These are phyloP conservation scores for Neonectria neomacrospora DNA, from an alignment of 2,329 filamentous ascomycete species.

Conservation along the genomic window DNA sequence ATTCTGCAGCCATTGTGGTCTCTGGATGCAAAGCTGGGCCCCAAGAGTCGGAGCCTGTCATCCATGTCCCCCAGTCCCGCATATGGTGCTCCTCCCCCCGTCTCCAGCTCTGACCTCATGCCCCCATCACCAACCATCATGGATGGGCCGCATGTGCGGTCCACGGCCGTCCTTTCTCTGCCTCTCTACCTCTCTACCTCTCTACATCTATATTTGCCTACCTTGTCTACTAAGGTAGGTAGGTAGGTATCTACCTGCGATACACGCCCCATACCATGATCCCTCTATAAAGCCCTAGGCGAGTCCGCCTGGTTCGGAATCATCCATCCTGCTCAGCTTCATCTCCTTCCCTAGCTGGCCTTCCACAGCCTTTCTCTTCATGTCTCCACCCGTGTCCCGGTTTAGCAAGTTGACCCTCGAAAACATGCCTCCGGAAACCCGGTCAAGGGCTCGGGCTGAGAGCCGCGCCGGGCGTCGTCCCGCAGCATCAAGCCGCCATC, in stretches of 20 bases:
- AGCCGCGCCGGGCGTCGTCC: conserved; percentile 24
- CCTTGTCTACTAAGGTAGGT: too few relatives aligned
- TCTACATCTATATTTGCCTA: neutral
- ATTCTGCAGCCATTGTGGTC: neutral
- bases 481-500: conserved; percentile 14
- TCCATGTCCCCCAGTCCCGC: conserved; percentile 9
- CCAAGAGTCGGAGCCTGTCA: neutral
- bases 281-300: conserved; percentile 36
- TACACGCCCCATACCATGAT: too few relatives aligned
- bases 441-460: conserved; percentile 28
- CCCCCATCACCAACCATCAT: conserved; percentile 32
- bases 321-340: conserved; percentile 3
- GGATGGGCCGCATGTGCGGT: conserved; percentile 33
- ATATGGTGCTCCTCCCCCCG: conserved; percentile 1
- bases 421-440: conserved; percentile 45
- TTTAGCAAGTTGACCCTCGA: conserved; percentile 46
- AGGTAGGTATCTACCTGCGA: too few relatives aligned
- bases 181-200: neutral
- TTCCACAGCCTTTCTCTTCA: conserved; percentile 23
- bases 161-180: neutral
- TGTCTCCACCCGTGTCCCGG: conserved; percentile 43
- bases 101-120: conserved; percentile 25
- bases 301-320: conserved; percentile 9
- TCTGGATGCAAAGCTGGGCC: neutral
- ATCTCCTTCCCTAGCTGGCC: conserved; percentile 1